These are phyloP conservation scores for Lanmaoa pseudosensibilis DNA, from an alignment of 768 basidiomycete species.

Conservation along the genomic window DNA sequence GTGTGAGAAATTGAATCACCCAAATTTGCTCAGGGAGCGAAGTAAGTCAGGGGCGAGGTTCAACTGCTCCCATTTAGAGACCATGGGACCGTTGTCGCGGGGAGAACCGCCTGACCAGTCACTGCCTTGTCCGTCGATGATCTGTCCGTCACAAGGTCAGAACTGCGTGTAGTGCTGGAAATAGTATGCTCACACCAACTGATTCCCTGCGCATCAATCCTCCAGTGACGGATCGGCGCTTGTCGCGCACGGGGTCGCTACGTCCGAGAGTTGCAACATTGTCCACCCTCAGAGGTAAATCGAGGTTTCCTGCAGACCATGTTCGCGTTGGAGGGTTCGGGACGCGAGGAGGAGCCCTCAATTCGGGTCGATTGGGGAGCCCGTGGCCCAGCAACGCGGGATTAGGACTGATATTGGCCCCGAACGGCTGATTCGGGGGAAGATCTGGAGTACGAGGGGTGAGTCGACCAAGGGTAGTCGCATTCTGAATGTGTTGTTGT, in stretches of 20 bases:
- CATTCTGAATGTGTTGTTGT: constrained; percentile 59
- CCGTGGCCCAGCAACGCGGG: constrained; percentile 55
- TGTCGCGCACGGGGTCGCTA: constrained; percentile 51
- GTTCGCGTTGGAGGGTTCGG: constrained; percentile 75
- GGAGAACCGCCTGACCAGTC: constrained; percentile 51
- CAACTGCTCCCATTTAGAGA: constrained; percentile 97
- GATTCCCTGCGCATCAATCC: constrained; percentile 74
- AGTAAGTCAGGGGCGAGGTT: constrained; percentile 83
- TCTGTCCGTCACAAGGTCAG: constrained; percentile 37
- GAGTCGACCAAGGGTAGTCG: constrained; percentile 35
- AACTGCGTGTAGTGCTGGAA: constrained; percentile 5
- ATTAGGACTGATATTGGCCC: constrained; percentile 39
- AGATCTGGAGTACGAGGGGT: constrained; percentile 41
- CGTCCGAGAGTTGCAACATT: constrained; percentile 39
- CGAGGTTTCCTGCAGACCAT: constrained; percentile 82
- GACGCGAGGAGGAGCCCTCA: constrained; percentile 57
- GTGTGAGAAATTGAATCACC: constrained; percentile 52
- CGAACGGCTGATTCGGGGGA: constrained; percentile 42
- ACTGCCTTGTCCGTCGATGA: constrained; percentile 56
- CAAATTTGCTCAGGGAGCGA: constrained; percentile 88
- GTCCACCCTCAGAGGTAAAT: constrained; percentile 63
- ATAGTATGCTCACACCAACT: constrained; percentile 52
- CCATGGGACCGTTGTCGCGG: constrained; percentile 75
- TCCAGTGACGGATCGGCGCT: constrained; percentile 70
- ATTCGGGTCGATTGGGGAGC: constrained; percentile 63